A percentile compares a stretch with the other conserved stretches of the same genome.
These are phyloP conservation scores for Podospora comata DNA, from an alignment of 495 filamentous ascomycete genomes.

Conservation along the genomic window DNA sequence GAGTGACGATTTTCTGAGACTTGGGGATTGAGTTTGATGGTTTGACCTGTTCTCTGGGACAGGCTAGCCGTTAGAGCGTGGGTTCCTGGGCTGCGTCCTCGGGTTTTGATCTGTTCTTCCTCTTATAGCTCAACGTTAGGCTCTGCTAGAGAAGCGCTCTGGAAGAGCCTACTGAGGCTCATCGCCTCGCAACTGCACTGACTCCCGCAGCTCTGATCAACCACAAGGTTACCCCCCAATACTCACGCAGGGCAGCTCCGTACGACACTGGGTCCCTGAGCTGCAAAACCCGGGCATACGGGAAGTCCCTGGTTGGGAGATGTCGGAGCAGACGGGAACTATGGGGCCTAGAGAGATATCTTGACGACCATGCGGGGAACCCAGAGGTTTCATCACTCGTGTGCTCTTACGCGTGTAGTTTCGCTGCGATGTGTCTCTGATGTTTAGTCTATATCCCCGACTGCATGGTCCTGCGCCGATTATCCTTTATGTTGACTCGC, in stretches of 20 bases:
- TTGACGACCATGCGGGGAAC: background rate
- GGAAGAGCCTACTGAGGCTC: background rate
- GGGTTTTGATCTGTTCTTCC: background rate
- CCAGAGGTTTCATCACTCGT: background rate
- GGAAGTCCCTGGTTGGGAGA: background rate
- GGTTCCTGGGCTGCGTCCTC: background rate
- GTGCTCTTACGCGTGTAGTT: background rate
- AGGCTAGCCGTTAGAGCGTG: background rate
- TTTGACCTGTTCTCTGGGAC: background rate
- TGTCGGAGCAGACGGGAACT: background rate
- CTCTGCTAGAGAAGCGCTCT: background rate
- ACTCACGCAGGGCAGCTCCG: background rate
- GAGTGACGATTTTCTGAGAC: too few relatives aligned
- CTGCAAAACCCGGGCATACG: background rate
- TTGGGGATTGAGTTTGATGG: background rate
- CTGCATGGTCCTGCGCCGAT: background rate
- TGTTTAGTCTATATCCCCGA: background rate
- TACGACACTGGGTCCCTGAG: background rate
- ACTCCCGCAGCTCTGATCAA: background rate
- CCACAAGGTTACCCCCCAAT: background rate
- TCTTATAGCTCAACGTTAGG: background rate
- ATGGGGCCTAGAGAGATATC: background rate
- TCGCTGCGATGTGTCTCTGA: background rate
- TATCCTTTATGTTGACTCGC: background rate
- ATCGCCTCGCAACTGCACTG: background rate